Base-by-base conservation (phyloP, 805 yeast genomes). In the Brettanomyces custersianus region DNA sequence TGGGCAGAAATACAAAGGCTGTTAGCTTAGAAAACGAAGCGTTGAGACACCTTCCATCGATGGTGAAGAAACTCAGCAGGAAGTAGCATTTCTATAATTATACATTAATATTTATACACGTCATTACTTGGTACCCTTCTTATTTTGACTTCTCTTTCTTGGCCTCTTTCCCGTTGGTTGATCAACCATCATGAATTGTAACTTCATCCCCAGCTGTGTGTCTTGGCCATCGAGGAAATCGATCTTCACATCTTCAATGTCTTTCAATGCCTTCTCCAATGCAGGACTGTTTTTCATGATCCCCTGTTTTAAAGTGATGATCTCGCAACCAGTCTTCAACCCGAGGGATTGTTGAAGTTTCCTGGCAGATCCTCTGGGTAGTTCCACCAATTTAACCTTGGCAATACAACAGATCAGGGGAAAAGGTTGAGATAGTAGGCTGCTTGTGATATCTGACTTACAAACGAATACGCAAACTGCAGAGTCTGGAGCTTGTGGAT, bases 321-420 rank as follows among this genome's bases (percentile, higher is more conserved):
- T 33, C 21, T 48, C 55, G 13, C 40, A 39, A 5, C 41, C 30
- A 10, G 31, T 35, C 4, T 30, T 33, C 4, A 33, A 17, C 2
- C 41, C 46, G 12, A 55, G 29, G 4, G 48, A 45, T 5, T 35
- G 20, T 17, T 43, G 42, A 4, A 57, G 30, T 34, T 30, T 39
- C n/a, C 19, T 25, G 20, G 51, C 45, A 4, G 60, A 48, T 8
- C 63, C 72, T 37, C 60, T 63, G 2, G 87, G 87, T 19, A 81
- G 57, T 41, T 75, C 80, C 2, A 80, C 64, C 30, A 80, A 55
- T 40, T 74, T 77, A 4, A 75, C 75, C 0, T 68, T 61, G 0
- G 81, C 66, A 19, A 73, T 60, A 36, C 57, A 67, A 19, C 74
- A 54, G 25, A 81, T 52, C 3, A 70, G 57, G 0, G 90, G 90